phyloP scores from a whole-genome alignment of 768 basidiomycete genomes.

The Epithele typhae region DNA sequence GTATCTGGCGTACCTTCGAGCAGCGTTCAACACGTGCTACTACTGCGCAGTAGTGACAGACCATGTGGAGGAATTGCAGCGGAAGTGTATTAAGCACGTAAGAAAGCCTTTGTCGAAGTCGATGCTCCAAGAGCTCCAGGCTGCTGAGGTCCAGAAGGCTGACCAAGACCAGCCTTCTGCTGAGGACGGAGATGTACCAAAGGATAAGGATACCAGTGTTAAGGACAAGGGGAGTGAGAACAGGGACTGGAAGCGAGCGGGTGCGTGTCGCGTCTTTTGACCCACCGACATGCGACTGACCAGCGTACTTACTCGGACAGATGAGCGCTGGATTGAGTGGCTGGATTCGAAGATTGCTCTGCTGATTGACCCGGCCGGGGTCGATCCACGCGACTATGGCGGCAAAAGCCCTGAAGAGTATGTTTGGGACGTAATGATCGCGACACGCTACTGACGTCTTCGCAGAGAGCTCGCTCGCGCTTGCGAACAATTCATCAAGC shows the following conservation, averaged over 20 bases:
- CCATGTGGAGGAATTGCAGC: slow-evolving; percentile 91
- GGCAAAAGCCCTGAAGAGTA: slow-evolving; percentile 91
- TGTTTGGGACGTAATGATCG: slow-evolving; percentile 29
- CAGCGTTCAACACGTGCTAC: slow-evolving; percentile 93
- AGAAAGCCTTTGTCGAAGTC: slow-evolving; percentile 69
- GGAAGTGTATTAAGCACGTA: slow-evolving; percentile 91
- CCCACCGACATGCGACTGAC: no score
- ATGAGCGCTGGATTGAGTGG: slow-evolving; percentile 87
- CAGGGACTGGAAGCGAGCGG: slow-evolving; percentile 32
- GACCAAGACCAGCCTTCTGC: slow-evolving; percentile 41
- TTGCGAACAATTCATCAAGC: slow-evolving; percentile 79
- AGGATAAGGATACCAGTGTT: slow-evolving; percentile 28
- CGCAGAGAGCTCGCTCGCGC: slow-evolving; percentile 76
- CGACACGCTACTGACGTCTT: slow-evolving; percentile 8
- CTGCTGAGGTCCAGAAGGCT: slow-evolving; percentile 48
- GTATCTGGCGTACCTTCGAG: slow-evolving; percentile 89
- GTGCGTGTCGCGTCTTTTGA: not conserved
- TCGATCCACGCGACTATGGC: slow-evolving; percentile 85
- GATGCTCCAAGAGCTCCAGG: slow-evolving; percentile 56
- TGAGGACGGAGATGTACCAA: slow-evolving; percentile 30
- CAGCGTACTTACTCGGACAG: no score
- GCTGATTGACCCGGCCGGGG: slow-evolving; percentile 68
- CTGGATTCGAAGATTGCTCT: slow-evolving; percentile 84
- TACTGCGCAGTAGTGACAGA: slow-evolving; percentile 93
- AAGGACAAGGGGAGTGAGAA: slow-evolving; percentile 34